Evolutionary conservation across 2,329 filamentous ascomycete species (phyloP).

Genomic region (Escovopsis sp.): DNA sequence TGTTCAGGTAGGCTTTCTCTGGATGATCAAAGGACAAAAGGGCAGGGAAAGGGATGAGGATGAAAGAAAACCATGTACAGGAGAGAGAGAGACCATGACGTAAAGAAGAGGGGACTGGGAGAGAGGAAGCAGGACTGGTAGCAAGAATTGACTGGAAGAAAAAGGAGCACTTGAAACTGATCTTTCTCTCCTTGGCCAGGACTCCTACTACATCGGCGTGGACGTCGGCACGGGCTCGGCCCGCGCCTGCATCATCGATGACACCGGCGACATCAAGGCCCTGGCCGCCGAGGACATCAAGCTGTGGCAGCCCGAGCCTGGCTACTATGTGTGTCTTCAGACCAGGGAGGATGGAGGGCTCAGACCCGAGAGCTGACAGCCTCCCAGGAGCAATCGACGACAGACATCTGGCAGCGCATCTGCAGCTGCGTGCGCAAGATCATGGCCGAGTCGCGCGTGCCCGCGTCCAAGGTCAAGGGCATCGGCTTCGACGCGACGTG

Average conservation of each 20-base stretch:
- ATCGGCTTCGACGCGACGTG: conserved; percentile 99
- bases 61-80: background rate
- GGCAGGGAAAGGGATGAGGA: background rate
- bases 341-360: background rate
- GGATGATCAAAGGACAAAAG: background rate
- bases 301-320: conserved; percentile 62
- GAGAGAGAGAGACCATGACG: conserved; percentile 10
- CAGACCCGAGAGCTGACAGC: background rate
- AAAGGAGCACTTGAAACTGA: too few species aligned
- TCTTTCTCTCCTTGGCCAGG: conserved; percentile 2
- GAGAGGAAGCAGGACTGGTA: too few species aligned
- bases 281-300: conserved; percentile 62
- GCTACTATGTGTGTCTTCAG: conserved; percentile 47
- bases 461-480: conserved; percentile 61
- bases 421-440: conserved; percentile 75
- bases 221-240: conserved; percentile 95
- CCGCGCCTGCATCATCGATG: conserved; percentile 88
- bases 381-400: conserved; percentile 80
- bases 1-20: background rate
- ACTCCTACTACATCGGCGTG: conserved; percentile 56
- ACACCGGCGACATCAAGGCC: conserved; percentile 71
- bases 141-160: too few species aligned
- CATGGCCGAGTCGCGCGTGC: conserved; percentile 65
- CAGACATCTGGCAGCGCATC: conserved; percentile 92
- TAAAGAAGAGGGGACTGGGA: too few species aligned